Base-by-base conservation (phyloP, 192 early-diverging fungal species). In the Geosiphon pyriformis region DNA sequence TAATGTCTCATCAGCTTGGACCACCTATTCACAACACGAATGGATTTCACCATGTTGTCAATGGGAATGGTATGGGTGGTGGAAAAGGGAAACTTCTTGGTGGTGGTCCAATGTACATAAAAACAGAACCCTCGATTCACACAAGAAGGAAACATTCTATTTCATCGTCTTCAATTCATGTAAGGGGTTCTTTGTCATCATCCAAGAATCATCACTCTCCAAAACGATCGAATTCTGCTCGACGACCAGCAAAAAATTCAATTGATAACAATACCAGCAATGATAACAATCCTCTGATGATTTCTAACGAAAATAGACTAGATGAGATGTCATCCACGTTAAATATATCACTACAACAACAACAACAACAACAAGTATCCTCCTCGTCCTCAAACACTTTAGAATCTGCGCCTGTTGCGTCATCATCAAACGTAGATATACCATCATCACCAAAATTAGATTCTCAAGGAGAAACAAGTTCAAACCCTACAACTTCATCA, bases 341-440 rank as follows among this genome's bases (percentile, higher is more conserved):
- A n/a, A n/a, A n/a, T n/a, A n/a, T n/a, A n/a, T 18, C 69, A 59
- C 34, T 67, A 65, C 23, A 68, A 70, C 18, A 67, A 71, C 22
- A 51, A 68, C 18, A 63, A 65, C 15, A 33, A 61, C 17, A 67
- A 65, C 25, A 67, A 59, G 30, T 59, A 62, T 2, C 59, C 51
- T 35, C 57, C 61, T 42, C 53, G 53, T 31, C 65, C 64, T 32
- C 52, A 34, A 6, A 37, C 55, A 54, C 64, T 60, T 35, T 68
- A 73, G 23, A 65, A 55, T 22, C 54, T 23, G 22, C 20, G 27
- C n/a, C 65, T 50, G 17, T 15, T 29, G 15, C 42, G 53, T 34
- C 53, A 69, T 34, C 67, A 25, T 50, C 58, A 54, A 1, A 33
- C 59, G 17, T 59, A 67, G 4, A 37, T 58, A 6, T 29, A 67